phyloP scores from a whole-genome alignment of 805 yeast genomes.

The Candida silvatica region DNA sequence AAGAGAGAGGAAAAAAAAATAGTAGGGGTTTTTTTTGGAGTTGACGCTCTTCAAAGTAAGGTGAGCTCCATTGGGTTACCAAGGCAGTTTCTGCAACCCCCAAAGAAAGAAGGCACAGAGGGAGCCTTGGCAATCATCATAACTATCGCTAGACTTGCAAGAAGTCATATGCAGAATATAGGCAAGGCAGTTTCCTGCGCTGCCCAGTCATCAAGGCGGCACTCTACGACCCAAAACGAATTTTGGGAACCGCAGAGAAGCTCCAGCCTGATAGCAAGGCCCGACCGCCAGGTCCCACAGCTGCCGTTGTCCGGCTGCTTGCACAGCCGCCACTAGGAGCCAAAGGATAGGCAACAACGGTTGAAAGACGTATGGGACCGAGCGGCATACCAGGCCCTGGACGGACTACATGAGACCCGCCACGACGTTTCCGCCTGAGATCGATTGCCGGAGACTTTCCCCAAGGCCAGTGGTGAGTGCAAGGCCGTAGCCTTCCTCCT shows the following conservation, averaged over 20 bases:
- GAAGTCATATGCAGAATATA: constrained; percentile 11
- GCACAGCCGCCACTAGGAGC: no score
- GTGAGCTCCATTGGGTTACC: constrained; percentile 22
- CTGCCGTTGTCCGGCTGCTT: no score
- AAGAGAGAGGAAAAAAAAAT: neutral
- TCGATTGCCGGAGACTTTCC: constrained; percentile 21
- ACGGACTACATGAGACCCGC: constrained; percentile 10
- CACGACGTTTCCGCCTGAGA: constrained; percentile 20
- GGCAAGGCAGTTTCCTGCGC: constrained; percentile 2
- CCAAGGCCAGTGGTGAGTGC: constrained; percentile 12
- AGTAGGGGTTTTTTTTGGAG: constrained; percentile 8
- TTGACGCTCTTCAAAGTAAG: constrained; percentile 6
- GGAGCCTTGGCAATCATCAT: constrained; percentile 18
- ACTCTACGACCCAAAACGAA: no score
- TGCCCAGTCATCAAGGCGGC: neutral
- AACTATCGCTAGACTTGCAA: constrained; percentile 9
- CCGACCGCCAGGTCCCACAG: no score
- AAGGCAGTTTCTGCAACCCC: neutral
- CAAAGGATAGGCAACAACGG: no score
- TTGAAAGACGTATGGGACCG: no score
- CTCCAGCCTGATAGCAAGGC: no score
- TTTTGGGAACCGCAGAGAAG: no score
- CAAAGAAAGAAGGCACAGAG: neutral
- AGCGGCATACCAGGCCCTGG: constrained; percentile 4
- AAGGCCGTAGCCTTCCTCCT: constrained; percentile 5